phyloP scores from a whole-genome alignment of 176 grass and related monocot genomes.

The Eleusine indica region DNA sequence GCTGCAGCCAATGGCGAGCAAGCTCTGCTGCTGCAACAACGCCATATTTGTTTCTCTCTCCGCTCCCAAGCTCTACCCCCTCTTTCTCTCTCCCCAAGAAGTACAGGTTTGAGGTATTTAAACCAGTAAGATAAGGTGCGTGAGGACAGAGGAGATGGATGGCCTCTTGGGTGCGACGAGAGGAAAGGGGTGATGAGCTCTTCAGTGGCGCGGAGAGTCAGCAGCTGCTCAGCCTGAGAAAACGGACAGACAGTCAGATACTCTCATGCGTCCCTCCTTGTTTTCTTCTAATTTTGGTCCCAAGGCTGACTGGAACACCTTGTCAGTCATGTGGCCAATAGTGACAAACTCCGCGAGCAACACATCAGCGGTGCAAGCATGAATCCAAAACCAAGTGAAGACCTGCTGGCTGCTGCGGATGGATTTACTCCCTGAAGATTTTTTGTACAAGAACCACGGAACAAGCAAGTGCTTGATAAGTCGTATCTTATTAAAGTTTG shows the following conservation, averaged over 20 bases:
- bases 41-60: conserved; percentile 46
- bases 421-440: no score
- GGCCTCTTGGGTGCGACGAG: conserved; percentile 35
- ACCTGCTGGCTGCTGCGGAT: no score
- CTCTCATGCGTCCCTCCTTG: not conserved
- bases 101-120: conserved; percentile 44
- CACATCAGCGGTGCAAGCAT: no score
- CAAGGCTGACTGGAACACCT: not conserved
- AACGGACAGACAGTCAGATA: conserved; percentile 4
- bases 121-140: conserved; percentile 46
- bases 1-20: conserved; percentile 52
- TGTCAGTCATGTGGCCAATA: no score
- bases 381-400: no score
- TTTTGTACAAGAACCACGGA: no score
- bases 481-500: no score
- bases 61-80: not conserved
- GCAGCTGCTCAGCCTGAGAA: conserved; percentile 6
- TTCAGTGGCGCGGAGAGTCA: conserved; percentile 46
- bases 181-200: conserved; percentile 19
- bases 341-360: no score
- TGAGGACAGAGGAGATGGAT: conserved; percentile 33
- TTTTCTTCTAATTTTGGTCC: conserved; percentile 35
- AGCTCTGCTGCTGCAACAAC: conserved; percentile 42
- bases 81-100: conserved; percentile 18
- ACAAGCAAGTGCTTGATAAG: no score